Percentiles rank a stretch among this genome's conserved stretches.
Conservation (phyloP, 129 eudicot species). For the Flaveria brownii region DNA sequence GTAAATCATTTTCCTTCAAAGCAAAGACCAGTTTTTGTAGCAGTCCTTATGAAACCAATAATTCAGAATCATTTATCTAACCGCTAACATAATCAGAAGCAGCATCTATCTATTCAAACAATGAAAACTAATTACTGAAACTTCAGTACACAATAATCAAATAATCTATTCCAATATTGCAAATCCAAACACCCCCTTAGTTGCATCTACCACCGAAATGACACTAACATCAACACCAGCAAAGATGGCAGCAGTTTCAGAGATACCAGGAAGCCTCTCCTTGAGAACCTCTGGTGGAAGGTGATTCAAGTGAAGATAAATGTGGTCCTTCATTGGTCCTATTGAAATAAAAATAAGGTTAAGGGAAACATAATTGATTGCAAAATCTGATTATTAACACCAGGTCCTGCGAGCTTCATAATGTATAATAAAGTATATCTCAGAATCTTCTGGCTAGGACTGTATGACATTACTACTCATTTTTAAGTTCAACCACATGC, state of each 20-base stretch:
- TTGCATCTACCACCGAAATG: conserved; percentile 9
- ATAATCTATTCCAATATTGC: background rate
- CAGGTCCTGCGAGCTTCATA: conserved; percentile 15
- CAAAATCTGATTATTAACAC: background rate
- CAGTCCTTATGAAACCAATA: background rate
- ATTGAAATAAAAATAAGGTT: conserved; percentile 24
- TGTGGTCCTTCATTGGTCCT: conserved; percentile 97
- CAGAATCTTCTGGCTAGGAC: background rate
- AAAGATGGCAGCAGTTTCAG: conserved; percentile 99
- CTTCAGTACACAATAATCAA: background rate
- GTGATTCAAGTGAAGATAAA: conserved; percentile 95
- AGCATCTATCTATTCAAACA: background rate
- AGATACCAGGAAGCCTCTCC: conserved; percentile 99
- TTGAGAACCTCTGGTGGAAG: conserved; percentile 97
- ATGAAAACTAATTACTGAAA: background rate
- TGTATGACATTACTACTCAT: background rate
- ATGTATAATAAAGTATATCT: background rate
- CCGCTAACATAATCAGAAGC: background rate
- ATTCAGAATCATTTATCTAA: background rate
- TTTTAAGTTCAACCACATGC: conserved; percentile 15
- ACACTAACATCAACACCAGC: conserved; percentile 94
- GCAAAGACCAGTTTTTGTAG: no score
- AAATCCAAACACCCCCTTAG: conserved; percentile 13
- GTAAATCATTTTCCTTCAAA: no score
- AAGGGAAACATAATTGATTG: background rate